Conservation (phyloP, 2,329 filamentous ascomycete genomes). For the Aspergillus clavatus region DNA sequence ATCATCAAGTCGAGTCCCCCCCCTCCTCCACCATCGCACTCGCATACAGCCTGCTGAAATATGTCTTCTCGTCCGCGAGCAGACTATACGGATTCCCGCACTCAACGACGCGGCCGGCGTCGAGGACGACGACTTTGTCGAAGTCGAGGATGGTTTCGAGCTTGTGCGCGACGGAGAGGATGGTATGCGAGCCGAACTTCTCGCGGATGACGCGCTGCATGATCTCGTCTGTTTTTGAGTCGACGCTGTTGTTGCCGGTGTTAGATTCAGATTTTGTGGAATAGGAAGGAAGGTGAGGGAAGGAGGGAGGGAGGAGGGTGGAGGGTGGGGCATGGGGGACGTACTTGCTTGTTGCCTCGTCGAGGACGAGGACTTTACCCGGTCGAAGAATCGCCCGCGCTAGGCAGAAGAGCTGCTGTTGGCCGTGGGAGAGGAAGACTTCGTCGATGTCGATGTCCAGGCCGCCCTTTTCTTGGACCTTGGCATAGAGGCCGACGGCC, state of each 20-base stretch:
- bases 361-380: slow-evolving; percentile 42
- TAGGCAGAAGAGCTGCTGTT: slow-evolving; percentile 61
- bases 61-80: slow-evolving; percentile 33
- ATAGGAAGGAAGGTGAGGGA: slow-evolving; percentile 1
- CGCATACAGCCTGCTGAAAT: slow-evolving; percentile 35
- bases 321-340: slow-evolving; percentile 16
- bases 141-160: slow-evolving; percentile 44
- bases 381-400: slow-evolving; percentile 53
- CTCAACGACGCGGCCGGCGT: slow-evolving; percentile 33
- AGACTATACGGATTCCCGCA: slow-evolving; percentile 33
- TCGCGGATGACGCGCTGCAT: slow-evolving; percentile 55
- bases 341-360: slow-evolving; percentile 41
- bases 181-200: slow-evolving; percentile 53
- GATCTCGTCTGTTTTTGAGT: slow-evolving; percentile 52
- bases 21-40: slow-evolving; percentile 21
- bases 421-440: slow-evolving; percentile 52
- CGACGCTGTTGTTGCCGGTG: slow-evolving; percentile 41
- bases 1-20: too few relatives aligned
- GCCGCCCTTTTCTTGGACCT: slow-evolving; percentile 37
- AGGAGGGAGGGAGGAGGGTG: too few relatives aligned
- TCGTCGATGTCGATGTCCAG: slow-evolving; percentile 44
- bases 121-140: slow-evolving; percentile 36
- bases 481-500: slow-evolving; percentile 34
- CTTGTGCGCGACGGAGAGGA: slow-evolving; percentile 55
- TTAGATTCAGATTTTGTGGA: slow-evolving; percentile 8